phyloP scores from a whole-genome alignment of 31 red algal genomes.

The Odonthalia washingtoniensis region DNA sequence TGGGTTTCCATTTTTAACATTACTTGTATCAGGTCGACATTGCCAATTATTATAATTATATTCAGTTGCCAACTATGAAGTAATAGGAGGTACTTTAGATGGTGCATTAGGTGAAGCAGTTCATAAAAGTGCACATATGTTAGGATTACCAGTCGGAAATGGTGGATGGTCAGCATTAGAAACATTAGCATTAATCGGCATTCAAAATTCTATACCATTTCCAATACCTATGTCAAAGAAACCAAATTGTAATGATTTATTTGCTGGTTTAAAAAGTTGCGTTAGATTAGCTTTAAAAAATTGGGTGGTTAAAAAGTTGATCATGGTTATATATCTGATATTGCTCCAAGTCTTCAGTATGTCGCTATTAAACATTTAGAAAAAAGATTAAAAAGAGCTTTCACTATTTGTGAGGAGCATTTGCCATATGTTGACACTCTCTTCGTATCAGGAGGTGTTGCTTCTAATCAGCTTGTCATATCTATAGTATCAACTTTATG shows the following conservation, averaged over 20 bases:
- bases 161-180: constrained; percentile 88
- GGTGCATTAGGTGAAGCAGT: constrained; percentile 95
- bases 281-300: constrained; percentile 78
- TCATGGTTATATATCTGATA: constrained; percentile 49
- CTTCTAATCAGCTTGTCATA: constrained; percentile 77
- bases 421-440: constrained; percentile 51
- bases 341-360: constrained; percentile 89
- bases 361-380: constrained; percentile 85
- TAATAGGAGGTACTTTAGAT: no score
- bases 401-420: no score
- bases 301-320: constrained; percentile 31
- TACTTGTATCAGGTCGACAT: no score
- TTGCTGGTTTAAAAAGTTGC: constrained; percentile 91
- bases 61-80: no score
- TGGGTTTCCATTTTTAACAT: no score
- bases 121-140: constrained; percentile 88
- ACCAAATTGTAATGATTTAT: constrained; percentile 94
- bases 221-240: no score
- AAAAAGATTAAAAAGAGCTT: constrained; percentile 67
- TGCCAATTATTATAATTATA: no score
- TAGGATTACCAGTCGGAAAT: constrained; percentile 84
- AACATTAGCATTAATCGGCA: no score
- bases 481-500: constrained; percentile 55
- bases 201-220: no score
- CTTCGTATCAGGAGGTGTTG: constrained; percentile 90